These are phyloP conservation scores for Neurospora sp. DNA, from an alignment of 495 filamentous ascomycete species.

Conservation along the genomic window DNA sequence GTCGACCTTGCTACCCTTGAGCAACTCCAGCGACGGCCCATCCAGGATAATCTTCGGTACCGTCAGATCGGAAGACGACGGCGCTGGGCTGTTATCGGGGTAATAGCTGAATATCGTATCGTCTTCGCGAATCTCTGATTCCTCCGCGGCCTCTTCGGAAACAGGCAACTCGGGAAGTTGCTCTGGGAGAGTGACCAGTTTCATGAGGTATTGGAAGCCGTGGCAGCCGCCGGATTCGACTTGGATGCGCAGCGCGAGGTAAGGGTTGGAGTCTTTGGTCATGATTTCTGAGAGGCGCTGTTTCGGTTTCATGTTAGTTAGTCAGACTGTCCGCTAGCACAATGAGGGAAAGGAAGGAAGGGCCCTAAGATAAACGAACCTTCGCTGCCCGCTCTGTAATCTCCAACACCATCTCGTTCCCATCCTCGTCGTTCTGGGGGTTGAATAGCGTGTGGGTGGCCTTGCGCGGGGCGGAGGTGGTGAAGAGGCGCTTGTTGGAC, in stretches of 20 bases:
- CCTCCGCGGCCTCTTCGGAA: conserved; percentile 13
- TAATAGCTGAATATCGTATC: conserved; percentile 53
- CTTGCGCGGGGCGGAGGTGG: conserved; percentile 15
- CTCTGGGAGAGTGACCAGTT: conserved; percentile 51
- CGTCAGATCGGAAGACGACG: conserved; percentile 8
- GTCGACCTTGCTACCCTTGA: conserved; percentile 89
- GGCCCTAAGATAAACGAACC: conserved; percentile 37
- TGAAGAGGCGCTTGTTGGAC: conserved; percentile 16
- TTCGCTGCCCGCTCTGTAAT: conserved; percentile 75
- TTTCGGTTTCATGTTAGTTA: neutral
- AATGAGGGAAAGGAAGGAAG: neutral
- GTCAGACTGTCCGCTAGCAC: neutral
- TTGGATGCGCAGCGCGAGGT: conserved; percentile 76
- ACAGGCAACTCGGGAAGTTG: conserved; percentile 20
- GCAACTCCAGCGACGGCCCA: conserved; percentile 70
- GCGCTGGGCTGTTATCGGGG: conserved; percentile 2
- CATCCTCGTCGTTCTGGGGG: conserved; percentile 62
- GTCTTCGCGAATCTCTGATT: conserved; percentile 45
- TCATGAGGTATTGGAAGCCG: conserved; percentile 96
- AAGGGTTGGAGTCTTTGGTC: conserved; percentile 64
- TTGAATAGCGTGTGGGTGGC: conserved; percentile 44
- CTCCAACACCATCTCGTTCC: conserved; percentile 67
- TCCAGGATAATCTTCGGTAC: conserved; percentile 82
- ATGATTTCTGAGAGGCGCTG: conserved; percentile 63
- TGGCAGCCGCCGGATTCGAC: conserved; percentile 93